These are phyloP conservation scores for Shiraia bambusicola DNA, from an alignment of 2,329 filamentous ascomycete genomes.

Conservation along the genomic window DNA sequence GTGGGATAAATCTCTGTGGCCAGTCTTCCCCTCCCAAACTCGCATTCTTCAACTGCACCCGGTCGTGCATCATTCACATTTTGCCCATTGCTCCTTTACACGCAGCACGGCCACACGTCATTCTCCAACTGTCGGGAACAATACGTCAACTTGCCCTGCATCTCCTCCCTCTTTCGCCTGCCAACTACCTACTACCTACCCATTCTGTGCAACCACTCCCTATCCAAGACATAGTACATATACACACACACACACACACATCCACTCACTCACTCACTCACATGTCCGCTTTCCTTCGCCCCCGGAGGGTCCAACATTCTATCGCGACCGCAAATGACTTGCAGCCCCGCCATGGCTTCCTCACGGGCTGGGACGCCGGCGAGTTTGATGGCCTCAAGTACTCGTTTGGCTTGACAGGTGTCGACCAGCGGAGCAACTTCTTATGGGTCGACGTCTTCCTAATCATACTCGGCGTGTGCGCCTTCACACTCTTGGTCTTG, in stretches of 20 bases:
- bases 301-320: slow-evolving; percentile 24
- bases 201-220: neutral
- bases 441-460: slow-evolving; percentile 50
- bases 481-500: slow-evolving; percentile 44
- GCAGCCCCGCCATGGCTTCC: slow-evolving; percentile 23
- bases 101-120: neutral
- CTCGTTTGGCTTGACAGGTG: slow-evolving; percentile 50
- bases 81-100: slow-evolving; percentile 1
- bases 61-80: slow-evolving; percentile 17
- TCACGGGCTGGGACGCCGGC: slow-evolving; percentile 34
- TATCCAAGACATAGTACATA: neutral
- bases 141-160: slow-evolving; percentile 8
- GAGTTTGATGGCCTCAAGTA: slow-evolving; percentile 38
- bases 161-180: slow-evolving; percentile 5
- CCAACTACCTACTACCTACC: slow-evolving; percentile 6
- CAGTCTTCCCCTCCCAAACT: slow-evolving; percentile 10
- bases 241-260: no score
- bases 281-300: slow-evolving; percentile 30
- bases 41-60: slow-evolving; percentile 13
- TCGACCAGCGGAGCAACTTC: slow-evolving; percentile 52
- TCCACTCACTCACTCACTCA: slow-evolving; percentile 13
- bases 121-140: slow-evolving; percentile 3
- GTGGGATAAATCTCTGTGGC: slow-evolving; percentile 19
- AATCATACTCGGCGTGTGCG: slow-evolving; percentile 38
- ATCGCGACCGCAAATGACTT: slow-evolving; percentile 7